Evolutionary conservation across 108 stramenopile genomes (phyloP).

Genomic region (Hondaea fermentalgiana): DNA sequence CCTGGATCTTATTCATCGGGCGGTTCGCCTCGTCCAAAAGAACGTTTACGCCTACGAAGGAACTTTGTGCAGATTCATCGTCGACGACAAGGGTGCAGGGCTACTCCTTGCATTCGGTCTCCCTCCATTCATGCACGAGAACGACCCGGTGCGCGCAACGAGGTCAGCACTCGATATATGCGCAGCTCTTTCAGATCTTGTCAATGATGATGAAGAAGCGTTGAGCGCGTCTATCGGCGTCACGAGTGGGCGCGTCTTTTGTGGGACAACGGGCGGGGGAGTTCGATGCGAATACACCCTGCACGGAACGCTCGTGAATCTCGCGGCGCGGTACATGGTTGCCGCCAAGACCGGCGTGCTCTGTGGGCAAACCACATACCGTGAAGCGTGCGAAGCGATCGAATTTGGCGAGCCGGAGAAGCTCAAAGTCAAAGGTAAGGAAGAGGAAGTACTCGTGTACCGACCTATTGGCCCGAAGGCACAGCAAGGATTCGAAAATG

Average conservation of each 20-base stretch:
- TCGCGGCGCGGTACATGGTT: slow-evolving; percentile 11
- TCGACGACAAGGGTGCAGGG: slow-evolving; percentile 60
- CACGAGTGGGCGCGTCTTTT: not conserved
- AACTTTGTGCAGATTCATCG: slow-evolving; percentile 47
- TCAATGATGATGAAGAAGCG: not conserved
- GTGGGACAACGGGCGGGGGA: not conserved
- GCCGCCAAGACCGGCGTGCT: not conserved
- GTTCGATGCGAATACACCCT: slow-evolving; percentile 2
- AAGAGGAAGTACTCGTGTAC: not conserved
- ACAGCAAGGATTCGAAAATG: not conserved
- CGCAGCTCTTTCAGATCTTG: not conserved
- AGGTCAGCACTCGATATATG: not conserved
- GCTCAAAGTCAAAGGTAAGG: slow-evolving; percentile 4
- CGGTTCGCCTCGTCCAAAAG: slow-evolving; percentile 13
- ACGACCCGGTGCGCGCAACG: slow-evolving; percentile 42
- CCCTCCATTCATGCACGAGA: slow-evolving; percentile 38
- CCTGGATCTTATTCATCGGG: not conserved
- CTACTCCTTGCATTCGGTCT: slow-evolving; percentile 51
- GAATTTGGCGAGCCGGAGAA: not conserved
- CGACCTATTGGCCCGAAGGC: not conserved
- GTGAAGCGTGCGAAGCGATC: not conserved
- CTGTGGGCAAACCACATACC: not conserved
- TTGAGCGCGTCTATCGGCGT: not conserved
- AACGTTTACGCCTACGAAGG: slow-evolving; percentile 46
- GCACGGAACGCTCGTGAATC: slow-evolving; percentile 14